Evolutionary conservation across 1,139 yeast species (phyloP).

Genomic region (Cylindricascospora bacillispora): DNA sequence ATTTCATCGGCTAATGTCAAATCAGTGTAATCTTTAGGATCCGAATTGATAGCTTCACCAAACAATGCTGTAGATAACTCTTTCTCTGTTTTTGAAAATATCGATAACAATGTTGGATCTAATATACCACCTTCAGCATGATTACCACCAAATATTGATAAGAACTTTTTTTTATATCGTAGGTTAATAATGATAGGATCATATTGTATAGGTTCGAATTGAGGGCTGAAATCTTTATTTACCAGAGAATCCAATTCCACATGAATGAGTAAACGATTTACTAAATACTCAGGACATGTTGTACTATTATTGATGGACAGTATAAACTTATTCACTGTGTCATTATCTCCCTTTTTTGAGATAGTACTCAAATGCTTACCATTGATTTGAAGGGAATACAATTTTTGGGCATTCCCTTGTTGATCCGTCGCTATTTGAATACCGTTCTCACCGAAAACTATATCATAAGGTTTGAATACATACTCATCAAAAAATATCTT

Average conservation of each 20-base stretch:
- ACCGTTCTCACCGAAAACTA: constrained; percentile 25
- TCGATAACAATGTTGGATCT: constrained; percentile 19
- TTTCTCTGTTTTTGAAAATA: constrained; percentile 14
- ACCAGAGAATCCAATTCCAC: constrained; percentile 38
- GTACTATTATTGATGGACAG: constrained; percentile 22
- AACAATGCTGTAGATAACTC: constrained; percentile 20
- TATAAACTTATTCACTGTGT: constrained; percentile 27
- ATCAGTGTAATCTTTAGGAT: constrained; percentile 8
- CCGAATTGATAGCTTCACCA: constrained; percentile 12
- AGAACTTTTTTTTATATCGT: constrained; percentile 30
- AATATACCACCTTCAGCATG: constrained; percentile 11
- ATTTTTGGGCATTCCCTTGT: constrained; percentile 12
- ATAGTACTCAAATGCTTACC: constrained; percentile 38
- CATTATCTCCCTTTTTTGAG: constrained; percentile 38
- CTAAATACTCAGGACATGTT: constrained; percentile 22
- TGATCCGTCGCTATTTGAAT: constrained; percentile 19
- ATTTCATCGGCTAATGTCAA: constrained; percentile 19
- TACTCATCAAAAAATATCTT: constrained; percentile 17
- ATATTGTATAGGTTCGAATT: constrained; percentile 34
- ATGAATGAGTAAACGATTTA: constrained; percentile 35
- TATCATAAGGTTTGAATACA: constrained; percentile 19
- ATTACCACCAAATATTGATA: constrained; percentile 17
- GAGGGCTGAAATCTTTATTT: constrained; percentile 41
- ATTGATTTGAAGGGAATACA: constrained; percentile 35
- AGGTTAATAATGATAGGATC: constrained; percentile 30